Evolutionary conservation across 768 basidiomycete species (phyloP).

Genomic region (Psilocybe sp.): DNA sequence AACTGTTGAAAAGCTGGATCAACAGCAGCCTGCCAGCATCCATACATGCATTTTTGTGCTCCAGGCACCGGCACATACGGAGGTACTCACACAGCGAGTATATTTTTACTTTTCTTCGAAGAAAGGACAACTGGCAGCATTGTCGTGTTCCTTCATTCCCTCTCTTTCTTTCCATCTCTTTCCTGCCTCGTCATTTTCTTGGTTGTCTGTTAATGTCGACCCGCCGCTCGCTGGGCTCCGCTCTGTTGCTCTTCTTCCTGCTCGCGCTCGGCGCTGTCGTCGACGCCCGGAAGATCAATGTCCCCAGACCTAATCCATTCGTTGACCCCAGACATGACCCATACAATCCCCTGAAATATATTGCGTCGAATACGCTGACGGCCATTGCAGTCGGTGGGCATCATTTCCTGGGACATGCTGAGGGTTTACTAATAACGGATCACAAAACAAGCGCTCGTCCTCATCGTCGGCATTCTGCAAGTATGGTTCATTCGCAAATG

Average conservation of each 20-base stretch:
- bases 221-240: background rate
- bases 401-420: too few relatives aligned
- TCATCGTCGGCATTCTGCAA: slow-evolving; percentile 41
- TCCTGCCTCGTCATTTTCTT: background rate
- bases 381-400: slow-evolving; percentile 34
- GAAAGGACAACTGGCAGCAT: background rate
- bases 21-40: too few relatives aligned
- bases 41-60: too few relatives aligned
- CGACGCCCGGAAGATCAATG: slow-evolving; percentile 14
- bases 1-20: too few relatives aligned
- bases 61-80: too few relatives aligned
- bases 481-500: slow-evolving; percentile 38
- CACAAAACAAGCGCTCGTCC: slow-evolving; percentile 28
- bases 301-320: slow-evolving; percentile 36
- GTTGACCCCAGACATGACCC: slow-evolving; percentile 33
- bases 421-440: background rate
- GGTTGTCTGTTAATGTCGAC: background rate
- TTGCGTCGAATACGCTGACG: slow-evolving; percentile 51
- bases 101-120: too few relatives aligned
- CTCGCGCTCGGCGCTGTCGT: slow-evolving; percentile 5
- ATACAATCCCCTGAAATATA: slow-evolving; percentile 54
- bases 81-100: too few relatives aligned
- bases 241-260: slow-evolving; percentile 9
- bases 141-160: background rate
- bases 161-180: background rate